Conservation (phyloP, 371 early-diverging fungal species). For the Rhizopus sp. region DNA sequence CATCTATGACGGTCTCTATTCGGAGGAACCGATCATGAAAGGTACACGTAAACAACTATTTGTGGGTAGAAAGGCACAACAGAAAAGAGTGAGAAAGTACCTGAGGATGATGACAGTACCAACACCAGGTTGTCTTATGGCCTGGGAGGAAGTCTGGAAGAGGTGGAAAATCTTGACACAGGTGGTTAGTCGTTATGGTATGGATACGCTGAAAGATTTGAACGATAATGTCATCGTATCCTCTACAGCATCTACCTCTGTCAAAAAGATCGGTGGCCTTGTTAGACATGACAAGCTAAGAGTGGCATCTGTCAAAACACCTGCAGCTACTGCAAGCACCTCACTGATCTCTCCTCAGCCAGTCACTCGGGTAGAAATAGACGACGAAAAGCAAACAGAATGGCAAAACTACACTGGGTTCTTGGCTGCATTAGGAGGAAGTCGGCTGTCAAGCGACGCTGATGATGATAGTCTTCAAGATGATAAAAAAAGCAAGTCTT, state of each 20-base stretch:
- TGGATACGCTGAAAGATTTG: slow-evolving; percentile 16
- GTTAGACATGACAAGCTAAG: slow-evolving; percentile 24
- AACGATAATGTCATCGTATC: slow-evolving; percentile 6
- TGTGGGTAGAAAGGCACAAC: slow-evolving; percentile 73
- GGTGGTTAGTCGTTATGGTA: slow-evolving; percentile 23
- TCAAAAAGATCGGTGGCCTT: slow-evolving; percentile 28
- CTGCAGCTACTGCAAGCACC: slow-evolving; percentile 5
- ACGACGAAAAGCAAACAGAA: slow-evolving; percentile 55
- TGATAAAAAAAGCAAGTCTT: slow-evolving; percentile 10
- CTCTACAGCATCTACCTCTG: slow-evolving; percentile 1
- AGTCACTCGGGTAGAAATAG: slow-evolving; percentile 25
- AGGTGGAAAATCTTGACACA: slow-evolving; percentile 67
- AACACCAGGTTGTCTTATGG: slow-evolving; percentile 72
- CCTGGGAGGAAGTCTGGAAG: slow-evolving; percentile 85
- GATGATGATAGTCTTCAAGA: slow-evolving; percentile 24
- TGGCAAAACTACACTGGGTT: slow-evolving; percentile 89
- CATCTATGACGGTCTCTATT: slow-evolving; percentile 71
- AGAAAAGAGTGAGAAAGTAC: slow-evolving; percentile 72
- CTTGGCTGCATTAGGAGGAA: slow-evolving; percentile 80
- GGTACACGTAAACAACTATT: slow-evolving; percentile 26
- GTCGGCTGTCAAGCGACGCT: slow-evolving; percentile 49
- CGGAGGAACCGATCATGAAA: slow-evolving; percentile 34
- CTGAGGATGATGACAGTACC: slow-evolving; percentile 64
- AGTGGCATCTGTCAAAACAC: slow-evolving; percentile 7
- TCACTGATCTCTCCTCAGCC: slow-evolving; percentile 11